Conservation (phyloP, 2,329 filamentous ascomycete genomes). For the Drechmeria coniospora region DNA sequence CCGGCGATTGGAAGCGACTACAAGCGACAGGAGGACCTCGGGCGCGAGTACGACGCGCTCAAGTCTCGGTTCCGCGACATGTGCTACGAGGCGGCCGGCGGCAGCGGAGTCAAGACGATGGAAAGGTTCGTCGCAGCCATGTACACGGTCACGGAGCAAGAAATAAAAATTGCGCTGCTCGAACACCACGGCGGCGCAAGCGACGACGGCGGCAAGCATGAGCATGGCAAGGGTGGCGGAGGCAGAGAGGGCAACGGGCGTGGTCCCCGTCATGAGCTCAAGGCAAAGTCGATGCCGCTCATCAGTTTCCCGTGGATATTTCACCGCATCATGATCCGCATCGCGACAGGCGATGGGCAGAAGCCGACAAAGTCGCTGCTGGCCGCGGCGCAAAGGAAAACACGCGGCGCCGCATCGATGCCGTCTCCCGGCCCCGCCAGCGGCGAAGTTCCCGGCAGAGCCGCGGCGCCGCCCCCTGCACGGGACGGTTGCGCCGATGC, state of each 20-base stretch:
- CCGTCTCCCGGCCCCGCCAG: background rate
- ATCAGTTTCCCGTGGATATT: constrained; percentile 96
- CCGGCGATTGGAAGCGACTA: constrained; percentile 62
- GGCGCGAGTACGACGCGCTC: constrained; percentile 47
- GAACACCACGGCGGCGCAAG: constrained; percentile 19
- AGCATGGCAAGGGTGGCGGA: no score
- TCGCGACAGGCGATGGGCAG: constrained; percentile 13
- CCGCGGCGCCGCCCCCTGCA: no score
- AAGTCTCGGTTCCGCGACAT: constrained; percentile 52
- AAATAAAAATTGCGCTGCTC: constrained; percentile 44
- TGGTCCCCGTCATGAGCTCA: constrained; percentile 6
- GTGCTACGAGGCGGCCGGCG: constrained; percentile 51
- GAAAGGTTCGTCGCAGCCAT: constrained; percentile 70
- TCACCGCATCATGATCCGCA: constrained; percentile 34
- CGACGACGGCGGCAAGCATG: constrained; percentile 19
- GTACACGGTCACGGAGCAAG: constrained; percentile 66
- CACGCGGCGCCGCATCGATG: background rate
- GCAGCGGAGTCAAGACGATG: constrained; percentile 39
- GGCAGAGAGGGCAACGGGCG: no score
- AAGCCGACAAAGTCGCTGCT: constrained; percentile 8
- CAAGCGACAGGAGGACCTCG: constrained; percentile 75
- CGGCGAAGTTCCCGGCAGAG: no score
- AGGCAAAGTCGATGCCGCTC: constrained; percentile 49
- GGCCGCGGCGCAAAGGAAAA: constrained; percentile 5
- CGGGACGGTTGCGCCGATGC: no score